These are phyloP conservation scores for Lichtheimia ornata DNA, from an alignment of 371 early-diverging fungal genomes.

Conservation along the genomic window DNA sequence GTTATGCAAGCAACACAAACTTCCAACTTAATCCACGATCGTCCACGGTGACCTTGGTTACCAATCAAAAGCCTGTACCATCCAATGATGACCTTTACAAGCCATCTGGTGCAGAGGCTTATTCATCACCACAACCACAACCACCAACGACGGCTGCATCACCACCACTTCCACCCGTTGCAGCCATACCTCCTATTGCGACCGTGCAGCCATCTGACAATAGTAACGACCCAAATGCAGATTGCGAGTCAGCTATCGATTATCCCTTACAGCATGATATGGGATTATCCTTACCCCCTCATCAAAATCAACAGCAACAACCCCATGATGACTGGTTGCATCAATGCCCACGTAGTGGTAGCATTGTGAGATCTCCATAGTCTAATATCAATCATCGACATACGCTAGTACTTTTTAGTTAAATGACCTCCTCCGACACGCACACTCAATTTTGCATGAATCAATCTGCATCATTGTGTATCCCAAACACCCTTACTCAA, in stretches of 20 bases:
- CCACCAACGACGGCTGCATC: neutral
- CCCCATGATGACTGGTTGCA: constrained; percentile 17
- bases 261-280: constrained; percentile 5
- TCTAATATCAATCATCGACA: no score
- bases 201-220: neutral
- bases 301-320: neutral
- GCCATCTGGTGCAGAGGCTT: no score
- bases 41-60: neutral
- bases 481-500: no score
- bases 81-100: no score
- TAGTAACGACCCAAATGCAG: constrained; percentile 1
- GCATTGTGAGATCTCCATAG: no score
- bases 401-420: no score
- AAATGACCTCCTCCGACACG: no score
- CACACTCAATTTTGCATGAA: no score
- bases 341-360: constrained; percentile 22
- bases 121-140: neutral
- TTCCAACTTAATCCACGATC: constrained; percentile 2
- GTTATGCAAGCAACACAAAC: constrained; percentile 8
- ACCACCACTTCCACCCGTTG: neutral
- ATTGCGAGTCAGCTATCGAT: constrained; percentile 11
- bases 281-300: neutral
- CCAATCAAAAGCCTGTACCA: neutral
- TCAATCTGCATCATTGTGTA: no score
- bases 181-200: neutral